Evolutionary conservation across 805 yeast genomes (phyloP), one percentile per base, ranked within the genome.

Genomic region (Metschnikowia anglica): DNA sequence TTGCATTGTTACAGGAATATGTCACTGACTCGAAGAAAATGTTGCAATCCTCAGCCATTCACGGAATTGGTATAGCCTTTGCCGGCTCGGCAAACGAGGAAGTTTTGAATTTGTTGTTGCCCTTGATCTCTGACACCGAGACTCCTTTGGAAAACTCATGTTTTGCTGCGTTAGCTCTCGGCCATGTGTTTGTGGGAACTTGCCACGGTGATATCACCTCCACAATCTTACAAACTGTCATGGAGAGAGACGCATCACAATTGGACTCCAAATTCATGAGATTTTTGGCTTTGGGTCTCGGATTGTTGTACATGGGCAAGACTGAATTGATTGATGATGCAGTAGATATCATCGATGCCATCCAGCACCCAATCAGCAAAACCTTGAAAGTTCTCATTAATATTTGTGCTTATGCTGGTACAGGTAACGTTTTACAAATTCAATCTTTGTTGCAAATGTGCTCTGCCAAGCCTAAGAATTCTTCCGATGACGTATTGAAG

Each of bases 381-480:
- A 85, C 95, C 34, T 79, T 90, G 60, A 93, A 88, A 65, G 93
- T 89, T 12, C 74, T 93, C 58, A 89, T 95, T 25, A 88, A 85
- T 49, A 85, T 90, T 40, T 87, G 97, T 70, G 95, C 98, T 3
- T 90, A 85, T 68, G 95, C 97, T 9, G 99, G 98, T 49, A 88
- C 98, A 29, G 99, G 99, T 54, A 93, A 93, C 62, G 99, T 93
- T 24, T 76, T 93, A 49, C 93, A 90, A 70, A 86, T 93, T 49
- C 99, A 93, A 71, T 81, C 88, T 28, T 74, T 93, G 59, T 77
- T 91, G 56, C 95, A 88, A 57, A 88, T 89, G 77, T 80, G 93
- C 60, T 85, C 95, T 5, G 81, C 82, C n/a, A 80, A 79, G 53
- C 79, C 82, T 33, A 68, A 68, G 43, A n/a, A n/a, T n/a, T n/a